Evolutionary conservation across 495 filamentous ascomycete species (phyloP).

Genomic region (Mytilinidion resinicola): DNA sequence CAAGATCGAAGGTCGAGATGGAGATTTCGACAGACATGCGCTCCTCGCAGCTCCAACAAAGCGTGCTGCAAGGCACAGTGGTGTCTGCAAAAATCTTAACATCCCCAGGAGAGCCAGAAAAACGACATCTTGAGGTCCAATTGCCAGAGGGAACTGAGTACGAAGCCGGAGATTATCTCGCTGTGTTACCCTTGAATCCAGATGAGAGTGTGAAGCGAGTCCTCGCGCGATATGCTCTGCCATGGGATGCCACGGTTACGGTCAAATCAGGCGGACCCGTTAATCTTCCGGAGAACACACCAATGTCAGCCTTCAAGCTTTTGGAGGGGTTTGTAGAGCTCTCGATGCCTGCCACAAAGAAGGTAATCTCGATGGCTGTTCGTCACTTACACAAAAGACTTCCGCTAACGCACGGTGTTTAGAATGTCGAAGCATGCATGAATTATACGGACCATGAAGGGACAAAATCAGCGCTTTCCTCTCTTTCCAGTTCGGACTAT

Average conservation of each 20-base stretch:
- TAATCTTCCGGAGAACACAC: slow-evolving; percentile 50
- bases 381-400: slow-evolving; percentile 29
- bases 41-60: slow-evolving; percentile 56
- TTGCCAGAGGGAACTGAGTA: slow-evolving; percentile 59
- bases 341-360: slow-evolving; percentile 40
- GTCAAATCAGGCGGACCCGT: slow-evolving; percentile 45
- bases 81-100: slow-evolving; percentile 44
- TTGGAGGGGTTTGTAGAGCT: slow-evolving; percentile 65
- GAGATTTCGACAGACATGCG: slow-evolving; percentile 52
- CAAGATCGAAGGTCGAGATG: slow-evolving; percentile 41
- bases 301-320: slow-evolving; percentile 55
- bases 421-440: slow-evolving; percentile 5
- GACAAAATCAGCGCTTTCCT: slow-evolving; percentile 10
- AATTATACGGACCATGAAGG: background rate
- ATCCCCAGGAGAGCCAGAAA: slow-evolving; percentile 45
- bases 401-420: background rate
- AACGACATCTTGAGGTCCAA: slow-evolving; percentile 57
- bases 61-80: slow-evolving; percentile 55
- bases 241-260: slow-evolving; percentile 48
- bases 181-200: slow-evolving; percentile 62
- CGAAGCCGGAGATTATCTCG: slow-evolving; percentile 64
- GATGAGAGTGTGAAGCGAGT: slow-evolving; percentile 49
- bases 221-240: slow-evolving; percentile 45
- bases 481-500: slow-evolving; percentile 47
- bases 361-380: slow-evolving; percentile 43